phyloP scores from a whole-genome alignment of 331 rosid genomes.

The Telfairia occidentalis region DNA sequence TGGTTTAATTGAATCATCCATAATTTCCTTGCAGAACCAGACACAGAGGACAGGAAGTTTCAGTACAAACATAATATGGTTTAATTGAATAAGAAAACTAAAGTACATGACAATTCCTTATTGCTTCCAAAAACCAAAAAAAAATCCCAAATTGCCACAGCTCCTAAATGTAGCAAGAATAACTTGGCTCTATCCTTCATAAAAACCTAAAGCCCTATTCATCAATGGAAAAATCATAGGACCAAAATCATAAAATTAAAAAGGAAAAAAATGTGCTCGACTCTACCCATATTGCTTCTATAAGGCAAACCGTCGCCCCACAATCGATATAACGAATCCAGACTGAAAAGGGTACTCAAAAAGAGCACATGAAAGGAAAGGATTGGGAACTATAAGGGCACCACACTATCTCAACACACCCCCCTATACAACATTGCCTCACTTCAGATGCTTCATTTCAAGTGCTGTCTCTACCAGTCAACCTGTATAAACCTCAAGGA shows the following conservation, averaged over 20 bases:
- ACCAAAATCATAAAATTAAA: slow-evolving; percentile 1
- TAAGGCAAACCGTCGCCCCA: neutral
- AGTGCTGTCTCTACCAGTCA: slow-evolving; percentile 30
- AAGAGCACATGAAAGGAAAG: neutral
- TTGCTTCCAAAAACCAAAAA: neutral
- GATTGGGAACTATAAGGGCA: slow-evolving; percentile 1
- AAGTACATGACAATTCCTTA: slow-evolving; percentile 6
- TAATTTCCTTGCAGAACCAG: too few relatives aligned
- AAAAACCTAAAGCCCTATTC: slow-evolving; percentile 17
- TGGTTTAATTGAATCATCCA: neutral
- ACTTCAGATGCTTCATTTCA: slow-evolving; percentile 25
- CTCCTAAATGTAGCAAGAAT: slow-evolving; percentile 23
- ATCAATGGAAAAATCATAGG: slow-evolving; percentile 21
- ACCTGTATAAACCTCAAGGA: slow-evolving; percentile 22
- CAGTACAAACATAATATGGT: neutral
- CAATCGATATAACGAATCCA: slow-evolving; percentile 5
- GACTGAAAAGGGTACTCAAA: neutral
- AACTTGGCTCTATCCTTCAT: slow-evolving; percentile 6
- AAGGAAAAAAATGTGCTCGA: neutral
- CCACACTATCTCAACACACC: slow-evolving; percentile 12
- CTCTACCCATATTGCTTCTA: neutral
- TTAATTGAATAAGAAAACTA: neutral
- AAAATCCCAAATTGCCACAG: slow-evolving; percentile 11
- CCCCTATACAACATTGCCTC: slow-evolving; percentile 56
- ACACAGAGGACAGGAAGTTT: neutral